These are phyloP conservation scores for Zymoseptoria passerinii DNA, from an alignment of 2,329 filamentous ascomycete genomes.

Conservation along the genomic window DNA sequence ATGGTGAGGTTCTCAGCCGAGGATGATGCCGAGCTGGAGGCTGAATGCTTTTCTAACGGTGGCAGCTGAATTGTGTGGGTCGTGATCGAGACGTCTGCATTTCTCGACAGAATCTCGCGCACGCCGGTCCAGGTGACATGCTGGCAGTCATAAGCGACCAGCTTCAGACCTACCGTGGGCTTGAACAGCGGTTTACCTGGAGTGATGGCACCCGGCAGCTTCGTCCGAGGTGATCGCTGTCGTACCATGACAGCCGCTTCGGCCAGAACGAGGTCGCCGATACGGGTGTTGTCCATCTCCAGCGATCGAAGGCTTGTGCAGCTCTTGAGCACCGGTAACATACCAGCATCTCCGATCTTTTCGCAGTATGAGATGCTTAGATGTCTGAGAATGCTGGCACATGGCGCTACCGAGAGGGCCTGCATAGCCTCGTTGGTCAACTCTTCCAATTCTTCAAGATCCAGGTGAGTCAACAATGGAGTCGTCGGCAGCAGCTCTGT, in stretches of 20 bases:
- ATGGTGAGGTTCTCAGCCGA: conserved; percentile 14
- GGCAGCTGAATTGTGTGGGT: conserved; percentile 22
- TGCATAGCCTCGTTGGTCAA: conserved; percentile 69
- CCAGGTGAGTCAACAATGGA: conserved; percentile 72
- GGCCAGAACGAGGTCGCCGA: conserved; percentile 75
- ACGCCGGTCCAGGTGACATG: conserved; percentile 90
- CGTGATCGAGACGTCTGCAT: conserved; percentile 61
- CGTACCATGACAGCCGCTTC: conserved; percentile 78
- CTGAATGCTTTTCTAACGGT: conserved; percentile 13
- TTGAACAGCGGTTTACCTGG: conserved; percentile 20
- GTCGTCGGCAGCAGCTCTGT: conserved; percentile 65
- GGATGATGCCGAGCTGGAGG: conserved; percentile 18
- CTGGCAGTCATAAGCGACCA: conserved; percentile 85
- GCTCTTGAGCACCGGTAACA: conserved; percentile 71
- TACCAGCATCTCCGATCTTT: conserved; percentile 69
- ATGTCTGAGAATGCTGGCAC: conserved; percentile 63
- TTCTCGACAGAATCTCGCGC: conserved; percentile 75
- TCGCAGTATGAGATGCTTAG: conserved; percentile 89
- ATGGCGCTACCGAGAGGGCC: conserved; percentile 67
- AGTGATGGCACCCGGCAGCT: conserved; percentile 31
- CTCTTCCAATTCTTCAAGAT: conserved; percentile 74
- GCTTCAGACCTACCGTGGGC: conserved; percentile 53
- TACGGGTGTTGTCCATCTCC: conserved; percentile 87
- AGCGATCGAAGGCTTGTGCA: conserved; percentile 62
- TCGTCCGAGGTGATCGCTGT: conserved; percentile 37